Percentiles rank a stretch among this genome's conserved stretches.
These are phyloP conservation scores for Myochromella boudieri DNA, from an alignment of 768 basidiomycete genomes.

Conservation along the genomic window DNA sequence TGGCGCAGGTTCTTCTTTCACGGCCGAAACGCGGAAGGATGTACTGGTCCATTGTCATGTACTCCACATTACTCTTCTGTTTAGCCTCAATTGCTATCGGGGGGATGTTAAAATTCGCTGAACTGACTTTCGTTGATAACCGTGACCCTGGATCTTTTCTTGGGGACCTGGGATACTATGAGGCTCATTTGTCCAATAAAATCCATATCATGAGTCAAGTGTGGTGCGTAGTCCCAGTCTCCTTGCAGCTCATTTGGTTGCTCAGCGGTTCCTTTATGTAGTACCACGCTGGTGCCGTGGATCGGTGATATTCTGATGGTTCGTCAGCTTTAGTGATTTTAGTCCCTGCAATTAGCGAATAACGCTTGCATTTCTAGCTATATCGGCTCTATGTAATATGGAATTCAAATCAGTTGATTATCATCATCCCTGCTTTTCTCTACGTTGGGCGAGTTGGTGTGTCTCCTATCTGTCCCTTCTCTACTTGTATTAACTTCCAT, in stretches of 20 bases:
- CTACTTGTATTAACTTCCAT: background rate
- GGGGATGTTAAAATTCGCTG: slow-evolving; percentile 18
- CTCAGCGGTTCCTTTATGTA: background rate
- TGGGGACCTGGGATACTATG: slow-evolving; percentile 10
- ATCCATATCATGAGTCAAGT: slow-evolving; percentile 20
- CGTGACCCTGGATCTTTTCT: background rate
- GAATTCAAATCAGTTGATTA: slow-evolving; percentile 13
- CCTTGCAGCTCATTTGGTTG: background rate
- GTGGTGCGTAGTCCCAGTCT: slow-evolving; percentile 7
- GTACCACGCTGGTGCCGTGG: slow-evolving; percentile 20
- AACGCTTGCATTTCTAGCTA: slow-evolving; percentile 7
- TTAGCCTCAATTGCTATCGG: slow-evolving; percentile 19
- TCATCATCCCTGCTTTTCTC: slow-evolving; percentile 15
- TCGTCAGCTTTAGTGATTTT: background rate
- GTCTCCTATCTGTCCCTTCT: background rate
- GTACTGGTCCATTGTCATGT: slow-evolving; percentile 20
- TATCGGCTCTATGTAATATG: slow-evolving; percentile 19
- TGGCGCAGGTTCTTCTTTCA: slow-evolving; percentile 20
- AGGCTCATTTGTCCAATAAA: slow-evolving; percentile 7
- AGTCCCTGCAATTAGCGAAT: background rate
- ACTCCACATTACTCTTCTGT: slow-evolving; percentile 18
- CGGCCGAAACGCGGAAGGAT: slow-evolving; percentile 20
- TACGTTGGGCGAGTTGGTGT: slow-evolving; percentile 18
- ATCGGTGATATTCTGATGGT: slow-evolving; percentile 23
- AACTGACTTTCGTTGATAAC: slow-evolving; percentile 17